Evolutionary conservation across 257 asterid genomes (phyloP).

Genomic region (Coffea eugenioides): DNA sequence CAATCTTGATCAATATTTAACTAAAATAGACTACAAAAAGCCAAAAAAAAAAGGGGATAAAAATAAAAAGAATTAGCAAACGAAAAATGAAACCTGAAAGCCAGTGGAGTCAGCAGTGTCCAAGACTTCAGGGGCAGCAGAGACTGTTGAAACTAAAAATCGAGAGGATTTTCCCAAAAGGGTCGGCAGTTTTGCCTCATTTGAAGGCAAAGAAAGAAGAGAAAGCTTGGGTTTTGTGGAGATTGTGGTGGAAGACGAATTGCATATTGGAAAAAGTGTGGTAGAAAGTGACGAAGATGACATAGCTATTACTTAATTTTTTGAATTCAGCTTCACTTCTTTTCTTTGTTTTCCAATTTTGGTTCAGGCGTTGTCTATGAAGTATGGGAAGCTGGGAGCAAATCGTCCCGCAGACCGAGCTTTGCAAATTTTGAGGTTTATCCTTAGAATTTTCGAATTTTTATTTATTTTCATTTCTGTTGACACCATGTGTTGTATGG

Average conservation of each 20-base stretch:
- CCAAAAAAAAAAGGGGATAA: not conserved
- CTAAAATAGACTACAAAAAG: not conserved
- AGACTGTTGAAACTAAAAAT: conserved; percentile 36
- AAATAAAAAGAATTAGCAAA: not conserved
- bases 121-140: conserved; percentile 66
- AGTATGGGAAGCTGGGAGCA: not conserved
- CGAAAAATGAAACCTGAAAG: conserved; percentile 37
- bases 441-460: conserved; percentile 26
- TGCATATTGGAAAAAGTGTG: conserved; percentile 41
- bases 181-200: conserved; percentile 30
- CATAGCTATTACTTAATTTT: conserved; percentile 42
- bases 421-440: conserved; percentile 26
- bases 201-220: conserved; percentile 37
- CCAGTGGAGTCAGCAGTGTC: conserved; percentile 37
- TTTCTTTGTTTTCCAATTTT: not conserved
- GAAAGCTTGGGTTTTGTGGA: conserved; percentile 43
- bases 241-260: conserved; percentile 35
- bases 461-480: not conserved
- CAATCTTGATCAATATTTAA: not conserved
- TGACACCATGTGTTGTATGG: not conserved
- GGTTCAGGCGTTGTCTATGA: not conserved
- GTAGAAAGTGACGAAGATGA: conserved; percentile 46
- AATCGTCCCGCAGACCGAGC: not conserved
- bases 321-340: not conserved
- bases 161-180: conserved; percentile 38